Conservation (phyloP, 2,329 filamentous ascomycete genomes). For the Colletotrichum australisinense region DNA sequence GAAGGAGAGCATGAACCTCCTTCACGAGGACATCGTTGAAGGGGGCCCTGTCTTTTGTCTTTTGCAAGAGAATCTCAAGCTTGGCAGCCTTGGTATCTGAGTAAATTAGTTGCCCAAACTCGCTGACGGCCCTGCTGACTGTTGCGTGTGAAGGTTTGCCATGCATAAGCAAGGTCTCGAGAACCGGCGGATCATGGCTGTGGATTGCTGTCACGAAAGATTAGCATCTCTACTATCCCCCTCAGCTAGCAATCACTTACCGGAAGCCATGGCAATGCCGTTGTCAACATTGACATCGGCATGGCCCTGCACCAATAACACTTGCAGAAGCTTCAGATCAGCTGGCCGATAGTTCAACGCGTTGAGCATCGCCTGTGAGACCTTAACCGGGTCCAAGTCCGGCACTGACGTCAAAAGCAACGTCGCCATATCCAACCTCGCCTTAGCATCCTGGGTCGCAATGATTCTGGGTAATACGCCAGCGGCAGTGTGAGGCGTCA, state of each 20-base stretch:
- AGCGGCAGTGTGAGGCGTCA: constrained; percentile 58
- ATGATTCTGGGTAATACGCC: constrained; percentile 62
- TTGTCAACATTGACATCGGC: constrained; percentile 64
- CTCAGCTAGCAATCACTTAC: constrained; percentile 39
- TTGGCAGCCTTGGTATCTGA: constrained; percentile 61
- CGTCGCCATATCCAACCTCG: constrained; percentile 58
- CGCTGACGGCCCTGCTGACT: constrained; percentile 55
- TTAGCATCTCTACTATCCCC: background rate
- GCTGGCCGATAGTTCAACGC: constrained; percentile 57
- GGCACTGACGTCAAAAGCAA: constrained; percentile 60
- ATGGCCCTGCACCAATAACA: constrained; percentile 62
- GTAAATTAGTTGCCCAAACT: constrained; percentile 55
- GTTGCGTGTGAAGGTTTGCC: constrained; percentile 58
- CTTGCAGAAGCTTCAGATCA: constrained; percentile 60
- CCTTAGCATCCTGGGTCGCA: constrained; percentile 53
- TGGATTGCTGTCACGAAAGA: constrained; percentile 48
- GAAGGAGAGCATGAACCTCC: constrained; percentile 60
- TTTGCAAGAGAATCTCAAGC: constrained; percentile 58
- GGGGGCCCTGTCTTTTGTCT: constrained; percentile 54
- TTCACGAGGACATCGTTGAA: constrained; percentile 59
- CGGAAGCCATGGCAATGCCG: constrained; percentile 54
- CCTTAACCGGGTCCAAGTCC: constrained; percentile 52
- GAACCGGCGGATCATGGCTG: constrained; percentile 58
- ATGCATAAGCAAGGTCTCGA: constrained; percentile 59
- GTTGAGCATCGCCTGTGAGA: constrained; percentile 55